phyloP scores from a whole-genome alignment of 805 yeast genomes.

The Torulaspora maleeae region DNA sequence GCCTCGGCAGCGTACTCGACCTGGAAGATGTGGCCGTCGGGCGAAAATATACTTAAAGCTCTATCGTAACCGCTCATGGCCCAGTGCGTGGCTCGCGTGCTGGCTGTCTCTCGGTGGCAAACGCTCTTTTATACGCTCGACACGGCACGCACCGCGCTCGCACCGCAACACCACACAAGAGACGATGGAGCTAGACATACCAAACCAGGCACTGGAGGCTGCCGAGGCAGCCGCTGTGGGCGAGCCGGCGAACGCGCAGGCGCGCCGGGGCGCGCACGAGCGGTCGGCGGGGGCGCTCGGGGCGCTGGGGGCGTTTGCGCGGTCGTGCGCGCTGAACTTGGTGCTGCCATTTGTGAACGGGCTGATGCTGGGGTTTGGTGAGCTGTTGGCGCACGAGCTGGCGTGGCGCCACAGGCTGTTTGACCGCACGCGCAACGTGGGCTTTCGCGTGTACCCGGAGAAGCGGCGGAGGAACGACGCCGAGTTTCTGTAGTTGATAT shows the following conservation, averaged over 20 bases:
- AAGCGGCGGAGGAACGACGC: too few species aligned
- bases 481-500: too few species aligned
- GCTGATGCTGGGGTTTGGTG: constrained; percentile 94
- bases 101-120: constrained; percentile 14
- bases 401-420: constrained; percentile 75
- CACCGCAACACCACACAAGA: constrained; percentile 5
- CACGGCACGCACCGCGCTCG: background rate
- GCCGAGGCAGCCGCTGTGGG: constrained; percentile 8
- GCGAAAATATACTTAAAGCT: constrained; percentile 97
- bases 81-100: background rate
- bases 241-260: constrained; percentile 2
- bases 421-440: constrained; percentile 55
- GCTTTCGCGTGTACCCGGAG: constrained; percentile 29
- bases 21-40: constrained; percentile 98
- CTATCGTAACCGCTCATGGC: constrained; percentile 98
- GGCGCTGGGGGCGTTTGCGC: constrained; percentile 11
- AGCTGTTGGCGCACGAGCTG: constrained; percentile 86
- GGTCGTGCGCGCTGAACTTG: constrained; percentile 64
- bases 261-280: background rate
- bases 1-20: constrained; percentile 98
- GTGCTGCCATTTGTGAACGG: constrained; percentile 88
- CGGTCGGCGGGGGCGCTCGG: background rate
- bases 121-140: constrained; percentile 1
- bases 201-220: constrained; percentile 13
- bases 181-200: constrained; percentile 9